Evolutionary conservation across 75 land plant species (phyloP).

Genomic region (Pinus taeda): DNA sequence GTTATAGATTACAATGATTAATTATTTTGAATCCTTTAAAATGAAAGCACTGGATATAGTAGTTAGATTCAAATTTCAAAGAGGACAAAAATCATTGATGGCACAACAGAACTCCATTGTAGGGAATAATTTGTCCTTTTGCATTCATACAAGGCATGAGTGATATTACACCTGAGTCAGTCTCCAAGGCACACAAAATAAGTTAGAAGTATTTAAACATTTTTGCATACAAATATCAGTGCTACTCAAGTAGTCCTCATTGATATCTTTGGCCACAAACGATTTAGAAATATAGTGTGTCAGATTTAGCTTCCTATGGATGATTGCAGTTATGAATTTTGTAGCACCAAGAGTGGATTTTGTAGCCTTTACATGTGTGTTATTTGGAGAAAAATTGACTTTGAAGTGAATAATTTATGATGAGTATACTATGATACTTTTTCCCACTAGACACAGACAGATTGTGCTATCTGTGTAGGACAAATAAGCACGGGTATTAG

Average conservation of each 20-base stretch:
- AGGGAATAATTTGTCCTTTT: too few relatives aligned
- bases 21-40: too few relatives aligned
- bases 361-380: constrained; percentile 93
- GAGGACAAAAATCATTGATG: too few relatives aligned
- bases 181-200: constrained; percentile 50
- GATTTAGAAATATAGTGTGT: constrained; percentile 86
- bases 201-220: constrained; percentile 85
- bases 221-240: constrained; percentile 74
- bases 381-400: constrained; percentile 84
- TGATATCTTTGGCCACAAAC: constrained; percentile 74
- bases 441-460: constrained; percentile 91
- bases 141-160: constrained; percentile 57
- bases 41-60: too few relatives aligned
- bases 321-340: constrained; percentile 76
- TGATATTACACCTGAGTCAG: constrained; percentile 51
- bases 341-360: constrained; percentile 78
- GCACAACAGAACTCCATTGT: too few relatives aligned
- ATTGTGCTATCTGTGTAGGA: constrained; percentile 82
- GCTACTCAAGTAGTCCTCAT: constrained; percentile 70
- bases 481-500: constrained; percentile 36
- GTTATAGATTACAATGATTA: too few relatives aligned
- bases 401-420: constrained; percentile 85
- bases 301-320: constrained; percentile 75
- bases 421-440: constrained; percentile 91
- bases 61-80: too few relatives aligned